A percentile compares a stretch with the other conserved stretches of the same genome.
Evolutionary conservation across 352 stramenopile species (phyloP).

Genomic region (Blastocystis sp.): DNA sequence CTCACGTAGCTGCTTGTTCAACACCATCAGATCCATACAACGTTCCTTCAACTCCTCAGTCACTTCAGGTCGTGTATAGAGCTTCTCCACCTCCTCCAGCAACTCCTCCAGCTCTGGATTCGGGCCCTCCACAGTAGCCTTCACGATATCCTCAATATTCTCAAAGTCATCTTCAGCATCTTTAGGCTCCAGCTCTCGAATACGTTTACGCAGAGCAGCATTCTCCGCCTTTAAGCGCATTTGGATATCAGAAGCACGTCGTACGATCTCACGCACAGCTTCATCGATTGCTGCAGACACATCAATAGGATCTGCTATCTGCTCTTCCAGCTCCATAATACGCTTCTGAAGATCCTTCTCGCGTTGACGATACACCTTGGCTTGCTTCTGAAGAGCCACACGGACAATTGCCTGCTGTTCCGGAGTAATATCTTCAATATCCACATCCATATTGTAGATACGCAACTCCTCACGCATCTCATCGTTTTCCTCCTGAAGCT

Average conservation of each 20-base stretch:
- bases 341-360: conserved; percentile 51
- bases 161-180: conserved; percentile 56
- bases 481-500: conserved; percentile 56
- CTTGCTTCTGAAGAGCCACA: conserved; percentile 37
- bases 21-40: not conserved
- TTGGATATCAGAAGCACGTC: conserved; percentile 46
- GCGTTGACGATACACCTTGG: conserved; percentile 43
- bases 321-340: conserved; percentile 39
- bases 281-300: conserved; percentile 30
- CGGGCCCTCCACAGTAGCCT: conserved; percentile 18
- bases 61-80: not conserved
- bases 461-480: conserved; percentile 25
- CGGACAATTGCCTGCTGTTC: conserved; percentile 11
- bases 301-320: conserved; percentile 5
- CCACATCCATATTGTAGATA: not conserved
- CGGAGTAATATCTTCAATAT: conserved; percentile 3
- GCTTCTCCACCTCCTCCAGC: conserved; percentile 11
- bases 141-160: conserved; percentile 54
- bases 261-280: conserved; percentile 44
- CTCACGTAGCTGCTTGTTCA: not conserved
- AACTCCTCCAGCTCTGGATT: conserved; percentile 8
- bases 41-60: not conserved
- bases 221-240: conserved; percentile 48
- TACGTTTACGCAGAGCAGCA: conserved; percentile 8
- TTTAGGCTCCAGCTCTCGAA: not conserved